Conservation (phyloP, 805 yeast genomes). For the Schwanniomyces vanrijiae region DNA sequence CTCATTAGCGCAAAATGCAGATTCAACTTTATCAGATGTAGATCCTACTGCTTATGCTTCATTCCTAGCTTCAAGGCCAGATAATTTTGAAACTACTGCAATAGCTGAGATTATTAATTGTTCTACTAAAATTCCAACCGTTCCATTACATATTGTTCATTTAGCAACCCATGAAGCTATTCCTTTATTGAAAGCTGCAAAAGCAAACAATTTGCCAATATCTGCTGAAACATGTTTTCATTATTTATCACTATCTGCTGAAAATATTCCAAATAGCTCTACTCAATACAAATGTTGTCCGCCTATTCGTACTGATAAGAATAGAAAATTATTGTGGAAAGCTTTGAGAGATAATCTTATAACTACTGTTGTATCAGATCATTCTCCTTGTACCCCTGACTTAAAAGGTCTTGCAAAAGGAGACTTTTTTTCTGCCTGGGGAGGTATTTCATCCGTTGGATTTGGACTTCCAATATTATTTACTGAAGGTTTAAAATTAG, state of each 20-base stretch:
- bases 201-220: conserved; percentile 55
- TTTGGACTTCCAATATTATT: conserved; percentile 80
- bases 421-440: conserved; percentile 93
- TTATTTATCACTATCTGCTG: conserved; percentile 76
- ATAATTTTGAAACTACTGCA: conserved; percentile 82
- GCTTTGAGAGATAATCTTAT: conserved; percentile 68
- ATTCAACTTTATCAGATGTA: conserved; percentile 40
- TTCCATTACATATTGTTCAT: conserved; percentile 86
- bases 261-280: conserved; percentile 69
- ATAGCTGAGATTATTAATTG: conserved; percentile 68
- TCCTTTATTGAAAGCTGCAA: conserved; percentile 70
- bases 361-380: conserved; percentile 89
- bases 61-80: conserved; percentile 85
- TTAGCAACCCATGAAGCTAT: conserved; percentile 83
- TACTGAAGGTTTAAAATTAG: conserved; percentile 64
- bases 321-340: conserved; percentile 73
- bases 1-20: conserved; percentile 40
- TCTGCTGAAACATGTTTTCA: conserved; percentile 95
- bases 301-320: conserved; percentile 78
- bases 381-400: conserved; percentile 94
- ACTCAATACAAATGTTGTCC: conserved; percentile 95
- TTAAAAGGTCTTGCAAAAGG: conserved; percentile 79
- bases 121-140: conserved; percentile 55
- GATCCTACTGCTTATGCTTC: conserved; percentile 69
- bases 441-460: conserved; percentile 92